Conservation (phyloP, 2,329 filamentous ascomycete species). For the Fonsecaea pedrosoi region DNA sequence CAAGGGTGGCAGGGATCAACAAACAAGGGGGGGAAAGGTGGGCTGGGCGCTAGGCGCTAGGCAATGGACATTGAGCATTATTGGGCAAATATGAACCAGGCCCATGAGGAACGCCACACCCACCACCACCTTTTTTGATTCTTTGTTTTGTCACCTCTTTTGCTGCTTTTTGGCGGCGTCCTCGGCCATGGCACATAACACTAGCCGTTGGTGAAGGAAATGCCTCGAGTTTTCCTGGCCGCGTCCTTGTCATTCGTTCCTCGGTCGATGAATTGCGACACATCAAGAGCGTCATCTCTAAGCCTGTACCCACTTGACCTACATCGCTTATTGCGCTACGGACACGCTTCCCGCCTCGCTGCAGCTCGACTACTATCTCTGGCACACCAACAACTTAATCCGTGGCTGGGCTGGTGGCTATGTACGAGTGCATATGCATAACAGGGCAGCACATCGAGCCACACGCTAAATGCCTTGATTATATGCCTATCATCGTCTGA, state of each 20-base stretch:
- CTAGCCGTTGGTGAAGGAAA: background rate
- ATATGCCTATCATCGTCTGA: background rate
- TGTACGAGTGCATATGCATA: constrained; percentile 13
- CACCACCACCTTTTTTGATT: background rate
- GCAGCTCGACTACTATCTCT: constrained; percentile 33
- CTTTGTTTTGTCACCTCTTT: constrained; percentile 9
- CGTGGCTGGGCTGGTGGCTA: constrained; percentile 35
- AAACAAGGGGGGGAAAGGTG: constrained; percentile 12
- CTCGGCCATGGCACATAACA: background rate
- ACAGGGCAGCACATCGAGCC: constrained; percentile 3
- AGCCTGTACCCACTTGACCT: constrained; percentile 12
- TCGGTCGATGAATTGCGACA: constrained; percentile 30
- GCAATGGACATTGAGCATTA: background rate
- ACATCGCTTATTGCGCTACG: constrained; percentile 32
- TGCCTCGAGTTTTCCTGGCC: background rate
- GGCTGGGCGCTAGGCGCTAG: constrained; percentile 6
- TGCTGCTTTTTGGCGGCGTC: background rate
- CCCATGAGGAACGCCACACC: constrained; percentile 21
- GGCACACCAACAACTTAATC: constrained; percentile 19
- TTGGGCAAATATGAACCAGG: constrained; percentile 6
- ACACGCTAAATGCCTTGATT: constrained; percentile 12
- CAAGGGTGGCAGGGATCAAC: background rate
- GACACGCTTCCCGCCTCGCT: constrained; percentile 30
- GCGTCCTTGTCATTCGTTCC: constrained; percentile 21
- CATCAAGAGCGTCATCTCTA: constrained; percentile 25